A percentile compares a stretch with the other conserved stretches of the same genome.
phyloP scores from a whole-genome alignment of 139 green algal genomes.

The Nannochloris sp. region DNA sequence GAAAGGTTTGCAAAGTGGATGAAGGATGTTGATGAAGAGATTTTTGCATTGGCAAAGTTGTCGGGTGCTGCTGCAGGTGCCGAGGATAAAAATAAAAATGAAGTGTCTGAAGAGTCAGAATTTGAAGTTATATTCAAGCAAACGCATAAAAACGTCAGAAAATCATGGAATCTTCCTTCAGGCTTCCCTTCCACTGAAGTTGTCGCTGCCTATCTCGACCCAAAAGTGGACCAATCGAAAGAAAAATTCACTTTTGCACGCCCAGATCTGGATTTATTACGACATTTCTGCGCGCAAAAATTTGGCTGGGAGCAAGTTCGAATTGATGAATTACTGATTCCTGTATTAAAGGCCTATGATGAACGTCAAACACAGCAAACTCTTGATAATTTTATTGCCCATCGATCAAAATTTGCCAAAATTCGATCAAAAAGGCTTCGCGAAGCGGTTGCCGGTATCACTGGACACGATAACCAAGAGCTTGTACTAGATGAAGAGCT shows the following conservation, averaged over 20 bases:
- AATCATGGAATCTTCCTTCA: slow-evolving; percentile 63
- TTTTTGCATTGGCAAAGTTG: slow-evolving; percentile 23
- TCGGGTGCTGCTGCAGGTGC: background rate
- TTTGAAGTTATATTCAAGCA: slow-evolving; percentile 50
- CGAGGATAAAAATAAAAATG: background rate
- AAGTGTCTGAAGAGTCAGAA: background rate
- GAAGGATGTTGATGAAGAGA: slow-evolving; percentile 27
- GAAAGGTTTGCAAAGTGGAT: slow-evolving; percentile 56
- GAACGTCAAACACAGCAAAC: slow-evolving; percentile 57
- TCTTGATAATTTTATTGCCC: slow-evolving; percentile 75
- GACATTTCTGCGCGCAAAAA: slow-evolving; percentile 56
- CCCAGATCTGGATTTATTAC: slow-evolving; percentile 64
- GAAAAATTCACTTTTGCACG: slow-evolving; percentile 60
- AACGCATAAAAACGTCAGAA: slow-evolving; percentile 43
- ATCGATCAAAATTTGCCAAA: slow-evolving; percentile 83
- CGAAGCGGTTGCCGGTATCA: slow-evolving; percentile 45
- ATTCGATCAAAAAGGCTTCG: slow-evolving; percentile 73
- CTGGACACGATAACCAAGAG: slow-evolving; percentile 30
- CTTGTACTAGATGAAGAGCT: slow-evolving; percentile 20
- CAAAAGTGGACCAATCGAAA: slow-evolving; percentile 33
- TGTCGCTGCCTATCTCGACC: slow-evolving; percentile 39
- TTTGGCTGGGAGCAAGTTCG: slow-evolving; percentile 61
- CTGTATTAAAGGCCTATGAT: slow-evolving; percentile 66
- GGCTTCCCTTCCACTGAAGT: slow-evolving; percentile 65
- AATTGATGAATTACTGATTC: slow-evolving; percentile 63